Percentiles rank a stretch among this genome's conserved stretches.
Conservation (phyloP, 768 basidiomycete genomes). For the Mycena leptocephala region DNA sequence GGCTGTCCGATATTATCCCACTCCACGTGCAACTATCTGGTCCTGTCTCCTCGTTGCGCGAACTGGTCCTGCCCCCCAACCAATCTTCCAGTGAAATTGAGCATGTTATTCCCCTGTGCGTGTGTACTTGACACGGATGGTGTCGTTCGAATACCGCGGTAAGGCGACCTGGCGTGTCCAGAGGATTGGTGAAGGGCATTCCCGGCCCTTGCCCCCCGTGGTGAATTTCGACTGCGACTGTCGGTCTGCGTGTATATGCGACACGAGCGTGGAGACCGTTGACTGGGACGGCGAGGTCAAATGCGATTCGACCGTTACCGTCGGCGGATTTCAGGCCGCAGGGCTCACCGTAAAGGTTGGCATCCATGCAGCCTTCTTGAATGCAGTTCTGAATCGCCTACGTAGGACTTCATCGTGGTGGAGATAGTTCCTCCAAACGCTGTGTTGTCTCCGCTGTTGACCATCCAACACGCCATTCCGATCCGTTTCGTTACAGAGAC, state of each 20-base stretch:
- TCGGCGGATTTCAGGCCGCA: slow-evolving; percentile 20
- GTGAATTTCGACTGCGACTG: slow-evolving; percentile 17
- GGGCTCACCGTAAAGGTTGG: slow-evolving; percentile 23
- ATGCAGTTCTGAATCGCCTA: not conserved
- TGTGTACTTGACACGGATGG: slow-evolving; percentile 16
- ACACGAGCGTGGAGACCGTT: not conserved
- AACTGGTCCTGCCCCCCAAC: not conserved
- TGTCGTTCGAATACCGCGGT: not conserved
- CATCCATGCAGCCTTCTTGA: not conserved
- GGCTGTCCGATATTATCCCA: slow-evolving; percentile 14
- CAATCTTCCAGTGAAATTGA: not conserved
- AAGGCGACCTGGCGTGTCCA: slow-evolving; percentile 13
- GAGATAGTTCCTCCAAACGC: slow-evolving; percentile 1
- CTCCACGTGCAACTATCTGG: slow-evolving; percentile 14
- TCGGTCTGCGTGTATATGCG: not conserved
- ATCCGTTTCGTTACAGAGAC: slow-evolving; percentile 30
- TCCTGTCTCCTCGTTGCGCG: not conserved
- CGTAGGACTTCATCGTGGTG: slow-evolving; percentile 26
- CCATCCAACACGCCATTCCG: slow-evolving; percentile 18
- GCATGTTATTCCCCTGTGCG: not conserved
- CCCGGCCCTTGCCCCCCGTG: slow-evolving; percentile 7
- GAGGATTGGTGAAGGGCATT: slow-evolving; percentile 14
- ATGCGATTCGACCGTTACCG: not conserved
- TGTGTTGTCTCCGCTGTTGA: not conserved
- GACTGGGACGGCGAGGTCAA: slow-evolving; percentile 24